Conservation (phyloP, 805 yeast genomes). For the Zygoascus biomembranicola region DNA sequence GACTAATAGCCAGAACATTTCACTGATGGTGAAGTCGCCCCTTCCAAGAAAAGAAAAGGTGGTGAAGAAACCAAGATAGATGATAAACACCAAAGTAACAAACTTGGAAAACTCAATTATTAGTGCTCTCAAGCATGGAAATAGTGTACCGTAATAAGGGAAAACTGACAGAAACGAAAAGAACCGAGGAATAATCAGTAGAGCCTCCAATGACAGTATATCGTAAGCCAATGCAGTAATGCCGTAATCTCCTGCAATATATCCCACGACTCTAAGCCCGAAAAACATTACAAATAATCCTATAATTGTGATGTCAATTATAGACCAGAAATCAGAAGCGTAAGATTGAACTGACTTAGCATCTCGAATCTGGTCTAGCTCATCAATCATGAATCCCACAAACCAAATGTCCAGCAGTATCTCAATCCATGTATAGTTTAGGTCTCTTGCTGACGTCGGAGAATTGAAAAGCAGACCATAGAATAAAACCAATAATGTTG, state of each 20-base stretch:
- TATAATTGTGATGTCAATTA: constrained; percentile 23
- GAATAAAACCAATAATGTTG: constrained; percentile 21
- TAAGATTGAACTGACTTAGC: constrained; percentile 23
- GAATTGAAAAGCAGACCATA: constrained; percentile 19
- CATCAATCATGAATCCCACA: constrained; percentile 83
- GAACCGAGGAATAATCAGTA: constrained; percentile 25
- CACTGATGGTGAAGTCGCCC: constrained; percentile 19
- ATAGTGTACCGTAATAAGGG: constrained; percentile 28
- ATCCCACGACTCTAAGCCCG: constrained; percentile 15
- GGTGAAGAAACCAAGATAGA: constrained; percentile 27
- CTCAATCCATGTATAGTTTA: constrained; percentile 15
- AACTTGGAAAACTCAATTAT: constrained; percentile 27
- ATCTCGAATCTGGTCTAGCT: constrained; percentile 46
- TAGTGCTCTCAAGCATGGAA: constrained; percentile 27
- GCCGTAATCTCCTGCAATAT: constrained; percentile 7
- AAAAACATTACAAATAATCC: constrained; percentile 16
- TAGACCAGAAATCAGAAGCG: constrained; percentile 24
- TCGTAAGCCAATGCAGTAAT: constrained; percentile 22
- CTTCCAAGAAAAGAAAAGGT: constrained; percentile 28
- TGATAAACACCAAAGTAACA: constrained; percentile 20
- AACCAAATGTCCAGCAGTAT: constrained; percentile 75
- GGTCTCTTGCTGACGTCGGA: constrained; percentile 1
- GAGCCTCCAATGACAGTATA: constrained; percentile 24
- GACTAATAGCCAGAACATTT: constrained; percentile 27
- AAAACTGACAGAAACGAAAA: constrained; percentile 25